These are phyloP conservation scores for Sporisorium scitamineum DNA, from an alignment of 1,284 basidiomycete species.

Conservation along the genomic window DNA sequence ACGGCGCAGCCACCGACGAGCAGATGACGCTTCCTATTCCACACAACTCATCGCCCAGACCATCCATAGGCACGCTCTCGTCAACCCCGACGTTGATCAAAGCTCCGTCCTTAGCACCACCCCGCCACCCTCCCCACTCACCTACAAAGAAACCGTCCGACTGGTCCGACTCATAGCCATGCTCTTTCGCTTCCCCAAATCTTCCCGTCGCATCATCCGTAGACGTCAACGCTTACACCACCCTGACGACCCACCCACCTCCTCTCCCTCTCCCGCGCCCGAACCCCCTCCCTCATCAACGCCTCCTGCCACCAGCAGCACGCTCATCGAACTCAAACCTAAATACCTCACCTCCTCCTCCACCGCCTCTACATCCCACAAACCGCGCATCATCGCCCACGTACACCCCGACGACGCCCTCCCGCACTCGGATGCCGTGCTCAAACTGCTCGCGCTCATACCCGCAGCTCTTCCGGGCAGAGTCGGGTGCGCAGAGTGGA, in stretches of 20 bases:
- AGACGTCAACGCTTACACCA: neutral
- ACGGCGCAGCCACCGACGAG: neutral
- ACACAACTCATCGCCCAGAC: slow-evolving; percentile 16
- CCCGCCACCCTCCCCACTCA: slow-evolving; percentile 16
- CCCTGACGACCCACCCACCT: neutral
- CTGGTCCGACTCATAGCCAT: slow-evolving; percentile 38
- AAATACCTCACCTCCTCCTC: slow-evolving; percentile 12
- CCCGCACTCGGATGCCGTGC: slow-evolving; percentile 18
- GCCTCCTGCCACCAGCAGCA: neutral
- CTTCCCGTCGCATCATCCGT: slow-evolving; percentile 28
- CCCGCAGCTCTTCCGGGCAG: slow-evolving; percentile 24
- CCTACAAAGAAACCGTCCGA: slow-evolving; percentile 44
- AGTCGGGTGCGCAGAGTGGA: slow-evolving; percentile 16
- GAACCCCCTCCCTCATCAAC: neutral
- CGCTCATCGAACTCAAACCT: slow-evolving; percentile 23
- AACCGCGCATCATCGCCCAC: slow-evolving; percentile 26
- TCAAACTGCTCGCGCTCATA: slow-evolving; percentile 35
- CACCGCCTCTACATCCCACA: neutral
- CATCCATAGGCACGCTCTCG: slow-evolving; percentile 15
- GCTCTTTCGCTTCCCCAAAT: slow-evolving; percentile 46
- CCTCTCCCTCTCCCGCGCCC: neutral
- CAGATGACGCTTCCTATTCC: slow-evolving; percentile 3
- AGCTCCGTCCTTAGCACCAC: neutral
- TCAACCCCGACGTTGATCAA: neutral
- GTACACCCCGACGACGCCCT: slow-evolving; percentile 27